Base-by-base conservation (phyloP, 2,329 filamentous ascomycete species). In the Colletotrichum incanum region DNA sequence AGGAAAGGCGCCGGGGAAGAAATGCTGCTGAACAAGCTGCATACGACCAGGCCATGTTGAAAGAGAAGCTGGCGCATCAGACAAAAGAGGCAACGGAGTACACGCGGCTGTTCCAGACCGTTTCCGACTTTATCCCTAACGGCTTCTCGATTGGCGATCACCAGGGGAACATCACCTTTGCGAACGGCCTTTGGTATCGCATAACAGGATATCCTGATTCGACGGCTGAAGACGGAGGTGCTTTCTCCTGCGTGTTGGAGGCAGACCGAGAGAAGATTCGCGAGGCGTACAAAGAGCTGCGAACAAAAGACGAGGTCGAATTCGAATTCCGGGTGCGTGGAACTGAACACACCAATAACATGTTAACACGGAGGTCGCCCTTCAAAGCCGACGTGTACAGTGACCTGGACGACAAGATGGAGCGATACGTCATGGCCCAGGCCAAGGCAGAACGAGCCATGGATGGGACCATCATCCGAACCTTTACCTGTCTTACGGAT, bases 111-210 rank as follows among this genome's bases (percentile, higher is more conserved):
- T 94, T 94, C 75, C 90, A 91, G 9, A 86, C 90, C 6, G 92
- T 94, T 81, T 91, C 92, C 2, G 92, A 94, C 76, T 91, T 94
- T 63, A 91, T 93, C 2, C 93, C 93, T 0, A 90, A 93, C 1
- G 93, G 93, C 23, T 91, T 94, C 82, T 93, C 92, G 76, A 93
- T 94, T 71, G 89, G 91, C 14, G 89, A 93, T 76, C 84, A 86
- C 1, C 83, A 87, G 60, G 93, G 92, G 16, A 87, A 88, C 49
- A 88, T 94, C 69, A 89, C 87, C 0, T 94, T 92, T 78, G 92
- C 91, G 20, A 95, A 95, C 76, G 89, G 93, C 61, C 90, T 91
- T 11, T 94, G 86, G 84, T 84, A 87, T 75, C 83, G 84, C 49
- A 87, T 89, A 45, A 88, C 86, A 1, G 86, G 86, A 1, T 82